A percentile compares a stretch with the other conserved stretches of the same genome.
These are phyloP conservation scores for Vairimorpha necatrix DNA, from an alignment of 371 early-diverging fungal species.

Conservation along the genomic window DNA sequence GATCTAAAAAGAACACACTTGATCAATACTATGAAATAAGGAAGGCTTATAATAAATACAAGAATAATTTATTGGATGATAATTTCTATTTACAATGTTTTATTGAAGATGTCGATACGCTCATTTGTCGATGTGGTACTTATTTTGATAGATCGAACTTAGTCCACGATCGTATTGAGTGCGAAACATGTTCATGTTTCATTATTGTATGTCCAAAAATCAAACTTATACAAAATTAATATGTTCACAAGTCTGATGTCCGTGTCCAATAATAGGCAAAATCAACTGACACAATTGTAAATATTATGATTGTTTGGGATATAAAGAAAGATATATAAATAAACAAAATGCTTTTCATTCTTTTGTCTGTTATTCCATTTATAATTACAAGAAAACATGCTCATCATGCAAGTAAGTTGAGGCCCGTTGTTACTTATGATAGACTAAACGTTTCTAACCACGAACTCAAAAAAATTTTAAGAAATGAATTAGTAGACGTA, in stretches of 20 bases:
- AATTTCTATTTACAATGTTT: neutral
- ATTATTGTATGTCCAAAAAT: neutral
- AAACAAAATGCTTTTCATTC: too few relatives aligned
- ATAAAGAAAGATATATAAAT: too few relatives aligned
- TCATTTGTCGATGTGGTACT: slow-evolving; percentile 11
- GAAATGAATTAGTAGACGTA: neutral
- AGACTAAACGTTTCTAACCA: neutral
- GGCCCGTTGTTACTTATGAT: neutral
- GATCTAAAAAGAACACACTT: neutral
- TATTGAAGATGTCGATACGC: neutral
- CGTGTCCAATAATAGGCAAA: too few relatives aligned
- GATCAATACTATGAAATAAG: neutral
- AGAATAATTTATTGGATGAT: neutral
- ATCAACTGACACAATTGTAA: too few relatives aligned
- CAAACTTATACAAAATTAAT: neutral
- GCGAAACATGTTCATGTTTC: slow-evolving; percentile 14
- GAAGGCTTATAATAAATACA: slow-evolving; percentile 8
- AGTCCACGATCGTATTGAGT: neutral
- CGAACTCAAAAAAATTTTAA: neutral
- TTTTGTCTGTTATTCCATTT: too few relatives aligned
- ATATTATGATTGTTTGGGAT: too few relatives aligned
- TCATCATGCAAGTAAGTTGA: neutral
- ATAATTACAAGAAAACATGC: neutral
- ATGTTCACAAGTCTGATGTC: too few relatives aligned
- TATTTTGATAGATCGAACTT: neutral